phyloP scores from a whole-genome alignment of 805 yeast species.

The Metschnikowia cubensis region DNA sequence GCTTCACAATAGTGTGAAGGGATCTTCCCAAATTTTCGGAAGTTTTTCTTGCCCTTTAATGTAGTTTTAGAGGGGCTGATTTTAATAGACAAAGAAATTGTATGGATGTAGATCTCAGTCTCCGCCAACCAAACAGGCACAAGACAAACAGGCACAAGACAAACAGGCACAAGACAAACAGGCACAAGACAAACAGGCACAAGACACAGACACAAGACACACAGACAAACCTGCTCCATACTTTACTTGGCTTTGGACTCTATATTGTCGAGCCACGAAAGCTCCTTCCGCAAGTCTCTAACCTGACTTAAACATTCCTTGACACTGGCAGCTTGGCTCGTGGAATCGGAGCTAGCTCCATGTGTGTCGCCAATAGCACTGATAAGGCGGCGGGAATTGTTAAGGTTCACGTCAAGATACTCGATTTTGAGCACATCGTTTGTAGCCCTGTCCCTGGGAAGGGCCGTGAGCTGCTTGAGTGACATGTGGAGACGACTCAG shows the following conservation, averaged over 20 bases:
- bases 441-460: slow-evolving; percentile 31
- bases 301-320: slow-evolving; percentile 9
- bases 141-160: not conserved
- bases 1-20: not conserved
- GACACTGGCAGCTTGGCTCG: slow-evolving; percentile 1
- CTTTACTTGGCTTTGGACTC: not conserved
- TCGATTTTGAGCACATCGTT: slow-evolving; percentile 34
- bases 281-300: slow-evolving; percentile 7
- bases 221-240: not conserved
- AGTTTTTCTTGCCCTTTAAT: not conserved
- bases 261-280: slow-evolving; percentile 15
- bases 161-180: too few relatives aligned
- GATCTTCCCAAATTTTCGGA: not conserved
- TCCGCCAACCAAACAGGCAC: too few relatives aligned
- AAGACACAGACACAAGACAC: too few relatives aligned
- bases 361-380: slow-evolving; percentile 15
- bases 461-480: slow-evolving; percentile 26
- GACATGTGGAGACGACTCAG: slow-evolving; percentile 5
- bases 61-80: not conserved
- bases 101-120: not conserved
- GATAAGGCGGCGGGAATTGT: slow-evolving; percentile 35
- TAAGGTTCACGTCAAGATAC: slow-evolving; percentile 35
- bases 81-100: not conserved
- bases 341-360: slow-evolving; percentile 1
- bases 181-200: not conserved